Evolutionary conservation across 176 grass and related monocot species (phyloP).

Genomic region (Themeda triandra): DNA sequence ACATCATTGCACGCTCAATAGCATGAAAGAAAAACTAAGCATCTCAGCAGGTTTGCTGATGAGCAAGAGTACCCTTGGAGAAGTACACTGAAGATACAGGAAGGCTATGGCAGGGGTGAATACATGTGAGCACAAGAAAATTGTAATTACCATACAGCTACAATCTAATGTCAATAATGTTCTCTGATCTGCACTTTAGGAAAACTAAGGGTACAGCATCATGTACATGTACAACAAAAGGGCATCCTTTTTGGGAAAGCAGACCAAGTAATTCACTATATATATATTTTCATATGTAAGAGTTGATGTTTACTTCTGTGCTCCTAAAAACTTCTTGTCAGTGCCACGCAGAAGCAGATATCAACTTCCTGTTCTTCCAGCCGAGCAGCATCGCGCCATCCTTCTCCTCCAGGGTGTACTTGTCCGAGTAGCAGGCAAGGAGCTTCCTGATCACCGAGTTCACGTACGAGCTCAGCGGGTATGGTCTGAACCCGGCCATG

Average conservation of each 20-base stretch:
- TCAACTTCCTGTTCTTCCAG: conserved; percentile 93
- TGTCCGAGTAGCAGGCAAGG: conserved; percentile 70
- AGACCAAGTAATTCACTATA: conserved; percentile 36
- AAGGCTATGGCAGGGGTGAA: not conserved
- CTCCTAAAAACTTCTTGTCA: conserved; percentile 35
- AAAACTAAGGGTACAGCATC: conserved; percentile 36
- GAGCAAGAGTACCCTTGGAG: too few relatives aligned
- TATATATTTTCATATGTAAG: conserved; percentile 25
- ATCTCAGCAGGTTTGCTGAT: not conserved
- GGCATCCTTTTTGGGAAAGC: not conserved
- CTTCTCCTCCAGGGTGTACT: conserved; percentile 86
- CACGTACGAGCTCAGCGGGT: conserved; percentile 78
- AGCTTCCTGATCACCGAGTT: conserved; percentile 94
- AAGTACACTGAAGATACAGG: conserved; percentile 24
- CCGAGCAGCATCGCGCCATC: conserved; percentile 81
- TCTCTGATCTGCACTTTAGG: conserved; percentile 29
- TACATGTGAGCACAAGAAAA: conserved; percentile 29
- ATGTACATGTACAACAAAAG: conserved; percentile 45
- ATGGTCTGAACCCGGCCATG: conserved; percentile 93
- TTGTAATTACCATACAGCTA: conserved; percentile 48
- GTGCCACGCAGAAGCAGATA: conserved; percentile 95
- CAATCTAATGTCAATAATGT: conserved; percentile 56
- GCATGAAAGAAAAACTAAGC: not conserved
- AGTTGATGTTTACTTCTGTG: conserved; percentile 13
- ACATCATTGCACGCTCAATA: not conserved